phyloP scores from a whole-genome alignment of 257 asterid species.

The Thymus quinquecostatus region DNA sequence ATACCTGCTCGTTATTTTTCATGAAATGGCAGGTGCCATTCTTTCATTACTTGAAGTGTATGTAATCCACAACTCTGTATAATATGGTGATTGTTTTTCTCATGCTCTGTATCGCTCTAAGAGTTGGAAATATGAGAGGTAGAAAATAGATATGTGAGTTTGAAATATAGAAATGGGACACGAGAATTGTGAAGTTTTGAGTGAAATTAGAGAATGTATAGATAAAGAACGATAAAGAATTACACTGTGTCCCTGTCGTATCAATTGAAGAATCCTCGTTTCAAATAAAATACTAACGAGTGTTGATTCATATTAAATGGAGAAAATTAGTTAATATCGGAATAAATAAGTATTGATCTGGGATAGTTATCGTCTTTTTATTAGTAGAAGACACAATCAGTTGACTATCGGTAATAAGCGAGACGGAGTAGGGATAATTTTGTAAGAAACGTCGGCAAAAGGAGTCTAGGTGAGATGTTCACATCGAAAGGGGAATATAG shows the following conservation, averaged over 20 bases:
- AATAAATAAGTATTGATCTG: not conserved
- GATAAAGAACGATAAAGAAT: conserved; percentile 3
- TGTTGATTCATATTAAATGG: not conserved
- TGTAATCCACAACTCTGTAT: conserved; percentile 48
- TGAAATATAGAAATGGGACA: not conserved
- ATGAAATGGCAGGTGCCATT: conserved; percentile 58
- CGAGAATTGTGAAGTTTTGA: conserved; percentile 18
- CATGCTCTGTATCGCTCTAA: conserved; percentile 8
- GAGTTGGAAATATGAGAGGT: not conserved
- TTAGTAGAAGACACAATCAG: too few relatives aligned
- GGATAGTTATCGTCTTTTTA: too few relatives aligned
- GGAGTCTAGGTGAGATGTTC: not conserved
- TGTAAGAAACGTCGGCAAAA: too few relatives aligned
- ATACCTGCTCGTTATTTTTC: conserved; percentile 41
- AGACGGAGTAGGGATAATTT: too few relatives aligned
- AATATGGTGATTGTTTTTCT: conserved; percentile 15
- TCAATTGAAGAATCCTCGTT: not conserved
- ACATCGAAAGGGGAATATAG: not conserved
- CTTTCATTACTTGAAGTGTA: conserved; percentile 60
- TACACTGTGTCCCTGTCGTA: not conserved
- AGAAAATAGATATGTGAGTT: not conserved
- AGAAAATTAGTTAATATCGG: not conserved
- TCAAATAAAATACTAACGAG: not conserved
- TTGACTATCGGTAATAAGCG: too few relatives aligned
- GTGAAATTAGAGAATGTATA: conserved; percentile 28